A percentile compares a stretch with the other conserved stretches of the same genome.
Evolutionary conservation across 2,329 filamentous ascomycete genomes (phyloP).

Genomic region (Pyrenochaeta sp.): DNA sequence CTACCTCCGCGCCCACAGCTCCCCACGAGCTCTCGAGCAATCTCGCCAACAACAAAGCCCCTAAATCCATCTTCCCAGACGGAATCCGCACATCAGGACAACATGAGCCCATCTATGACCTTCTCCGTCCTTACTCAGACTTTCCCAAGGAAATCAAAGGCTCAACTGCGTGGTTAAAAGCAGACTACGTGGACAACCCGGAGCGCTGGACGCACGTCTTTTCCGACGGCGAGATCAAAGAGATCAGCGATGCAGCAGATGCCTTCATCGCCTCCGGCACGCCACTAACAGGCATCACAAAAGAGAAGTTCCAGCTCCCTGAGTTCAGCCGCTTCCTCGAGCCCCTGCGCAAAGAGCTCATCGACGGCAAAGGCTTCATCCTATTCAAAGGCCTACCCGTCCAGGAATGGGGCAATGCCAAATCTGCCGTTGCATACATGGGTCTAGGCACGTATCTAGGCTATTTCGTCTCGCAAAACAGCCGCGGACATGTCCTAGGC

Average conservation of each 20-base stretch:
- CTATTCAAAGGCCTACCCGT: constrained; percentile 89
- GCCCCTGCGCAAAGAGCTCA: constrained; percentile 68
- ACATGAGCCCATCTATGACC: constrained; percentile 71
- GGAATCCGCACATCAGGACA: constrained; percentile 76
- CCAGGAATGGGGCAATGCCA: constrained; percentile 75
- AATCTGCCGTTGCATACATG: constrained; percentile 79
- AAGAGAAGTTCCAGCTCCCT: constrained; percentile 70
- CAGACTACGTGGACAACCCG: constrained; percentile 69
- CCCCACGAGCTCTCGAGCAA: constrained; percentile 48
- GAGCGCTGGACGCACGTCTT: constrained; percentile 79
- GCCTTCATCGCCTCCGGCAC: constrained; percentile 70
- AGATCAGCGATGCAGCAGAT: constrained; percentile 73
- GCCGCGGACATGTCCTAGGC: constrained; percentile 82
- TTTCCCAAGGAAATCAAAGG: constrained; percentile 78
- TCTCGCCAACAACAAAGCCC: constrained; percentile 43
- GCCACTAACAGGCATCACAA: constrained; percentile 75
- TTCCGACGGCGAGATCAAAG: constrained; percentile 70
- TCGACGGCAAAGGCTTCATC: constrained; percentile 89
- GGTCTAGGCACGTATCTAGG: constrained; percentile 83
- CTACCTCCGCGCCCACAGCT: constrained; percentile 45
- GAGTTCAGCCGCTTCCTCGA: constrained; percentile 63
- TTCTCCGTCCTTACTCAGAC: constrained; percentile 70
- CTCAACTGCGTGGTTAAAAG: constrained; percentile 74
- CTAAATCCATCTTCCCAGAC: constrained; percentile 66
- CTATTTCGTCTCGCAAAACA: constrained; percentile 89